A percentile compares a stretch with the other conserved stretches of the same genome.
phyloP scores from a whole-genome alignment of 495 filamentous ascomycete genomes.

The Bombardia bombarda region DNA sequence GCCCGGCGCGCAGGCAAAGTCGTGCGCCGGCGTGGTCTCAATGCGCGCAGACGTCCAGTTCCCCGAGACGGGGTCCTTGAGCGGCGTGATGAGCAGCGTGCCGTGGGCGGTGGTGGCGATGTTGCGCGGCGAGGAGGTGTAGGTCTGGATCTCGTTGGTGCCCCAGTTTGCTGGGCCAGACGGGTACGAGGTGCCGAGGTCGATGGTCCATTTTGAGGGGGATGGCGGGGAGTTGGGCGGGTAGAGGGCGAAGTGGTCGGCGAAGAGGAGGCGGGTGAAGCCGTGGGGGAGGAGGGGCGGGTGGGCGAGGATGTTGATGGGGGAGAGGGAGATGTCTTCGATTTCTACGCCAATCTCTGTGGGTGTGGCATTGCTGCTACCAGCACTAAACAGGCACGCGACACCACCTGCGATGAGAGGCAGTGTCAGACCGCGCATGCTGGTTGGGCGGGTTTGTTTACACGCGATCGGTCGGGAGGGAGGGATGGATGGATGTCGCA shows the following conservation, averaged over 20 bases:
- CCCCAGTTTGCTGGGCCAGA: slow-evolving; percentile 22
- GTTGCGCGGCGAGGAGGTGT: slow-evolving; percentile 16
- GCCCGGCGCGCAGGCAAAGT: slow-evolving; percentile 28
- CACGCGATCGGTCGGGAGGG: no score
- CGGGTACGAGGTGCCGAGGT: slow-evolving; percentile 21
- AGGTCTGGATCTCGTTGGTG: slow-evolving; percentile 22
- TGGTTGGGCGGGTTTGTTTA: no score
- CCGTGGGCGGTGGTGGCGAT: slow-evolving; percentile 9
- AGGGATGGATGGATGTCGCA: no score
- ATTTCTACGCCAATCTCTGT: no score
- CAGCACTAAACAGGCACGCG: no score
- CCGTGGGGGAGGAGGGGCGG: background rate
- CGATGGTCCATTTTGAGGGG: slow-evolving; percentile 13
- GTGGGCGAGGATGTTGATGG: no score
- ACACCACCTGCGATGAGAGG: no score
- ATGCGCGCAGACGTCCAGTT: slow-evolving; percentile 37
- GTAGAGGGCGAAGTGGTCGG: slow-evolving; percentile 8
- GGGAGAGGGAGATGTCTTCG: no score
- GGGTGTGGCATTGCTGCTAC: no score
- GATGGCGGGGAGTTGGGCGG: slow-evolving; percentile 2
- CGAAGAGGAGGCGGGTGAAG: slow-evolving; percentile 8
- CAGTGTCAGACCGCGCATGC: no score
- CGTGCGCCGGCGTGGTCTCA: slow-evolving; percentile 20
- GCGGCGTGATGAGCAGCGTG: slow-evolving; percentile 7
- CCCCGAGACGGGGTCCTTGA: background rate